Evolutionary conservation across 768 basidiomycete species (phyloP), one percentile per base, ranked within the genome.

Genomic region (Russula abietina): DNA sequence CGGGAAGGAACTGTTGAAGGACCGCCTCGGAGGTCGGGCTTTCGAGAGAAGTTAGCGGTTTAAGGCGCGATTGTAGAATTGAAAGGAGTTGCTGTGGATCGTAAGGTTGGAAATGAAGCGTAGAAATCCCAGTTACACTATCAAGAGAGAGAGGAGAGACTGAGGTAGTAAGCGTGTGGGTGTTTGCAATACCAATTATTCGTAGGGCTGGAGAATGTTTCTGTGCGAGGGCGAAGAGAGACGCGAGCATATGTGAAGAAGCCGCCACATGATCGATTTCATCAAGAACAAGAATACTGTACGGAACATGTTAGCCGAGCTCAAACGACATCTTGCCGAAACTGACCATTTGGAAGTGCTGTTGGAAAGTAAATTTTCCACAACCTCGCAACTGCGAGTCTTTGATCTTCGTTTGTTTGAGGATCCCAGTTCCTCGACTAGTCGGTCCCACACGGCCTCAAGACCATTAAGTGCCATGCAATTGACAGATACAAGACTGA

Each of bases 131-230:
- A 3, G 54, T 65, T 14, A 70, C 48, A 11, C 73, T 68, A 12
- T 69, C 65, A 11, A 74, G 68, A 12, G 78, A 62, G 69, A 78
- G 63, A 0, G 77, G 76, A 10, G 75, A 70, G 16, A 69, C 68
- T 0, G 84, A 78, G 3, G 85, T 80, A 1, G 88, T 86, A 28
- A 95, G 82, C 6, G 91, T 92, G 69, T 93, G 92, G 2, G 89
- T 91, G 69, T 95, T 95, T 45, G 92, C 91, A 70, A 95, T 93
- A 41, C 88, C 91, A 68, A 94, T 85, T 45, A 93, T 68, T 53
- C 90, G 84, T 60, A 93, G 72, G 41, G 74, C 75, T 11, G 80
- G 73, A 1, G 81, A 71, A 55, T 83, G 75, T 4, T 79, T 73
- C 55, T 81, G 79, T 11, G 87, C 81, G n/a, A 93, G 77, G 5